These are phyloP conservation scores for Claviceps quebecensis DNA, from an alignment of 2,329 filamentous ascomycete genomes.

Conservation along the genomic window DNA sequence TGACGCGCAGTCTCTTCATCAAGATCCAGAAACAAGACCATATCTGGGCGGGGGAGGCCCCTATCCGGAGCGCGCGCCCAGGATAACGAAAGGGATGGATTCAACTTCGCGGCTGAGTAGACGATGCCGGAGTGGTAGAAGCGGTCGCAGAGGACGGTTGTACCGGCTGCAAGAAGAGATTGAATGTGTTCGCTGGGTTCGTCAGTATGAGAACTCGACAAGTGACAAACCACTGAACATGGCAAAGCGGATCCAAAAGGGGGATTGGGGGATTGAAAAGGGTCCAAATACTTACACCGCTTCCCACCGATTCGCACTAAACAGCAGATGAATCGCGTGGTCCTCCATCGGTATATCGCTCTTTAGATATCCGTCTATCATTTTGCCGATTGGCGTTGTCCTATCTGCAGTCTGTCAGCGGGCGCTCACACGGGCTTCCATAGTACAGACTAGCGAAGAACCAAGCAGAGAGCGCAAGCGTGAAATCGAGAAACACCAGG, in stretches of 20 bases:
- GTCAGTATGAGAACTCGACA: too few species aligned
- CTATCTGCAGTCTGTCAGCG: conserved; percentile 41
- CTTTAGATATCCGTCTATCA: conserved; percentile 74
- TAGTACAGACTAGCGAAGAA: not conserved
- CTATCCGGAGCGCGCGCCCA: conserved; percentile 81
- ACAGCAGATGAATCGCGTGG: conserved; percentile 79
- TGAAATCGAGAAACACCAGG: too few species aligned
- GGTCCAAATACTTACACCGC: conserved; percentile 29
- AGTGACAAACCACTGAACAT: not conserved
- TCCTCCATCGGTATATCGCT: conserved; percentile 63
- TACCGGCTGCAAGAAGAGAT: conserved; percentile 45
- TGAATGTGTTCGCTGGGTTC: conserved; percentile 33
- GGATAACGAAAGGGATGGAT: conserved; percentile 50
- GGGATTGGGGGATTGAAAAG: not conserved
- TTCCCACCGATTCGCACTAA: conserved; percentile 88
- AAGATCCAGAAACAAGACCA: conserved; percentile 78
- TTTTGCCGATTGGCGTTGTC: conserved; percentile 68
- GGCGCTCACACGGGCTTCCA: too few species aligned
- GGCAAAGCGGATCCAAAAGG: not conserved
- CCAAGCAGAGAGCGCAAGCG: not conserved
- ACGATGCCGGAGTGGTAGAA: conserved; percentile 94
- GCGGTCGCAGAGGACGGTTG: conserved; percentile 71
- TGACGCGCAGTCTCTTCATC: conserved; percentile 55
- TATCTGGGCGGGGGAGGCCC: conserved; percentile 74
- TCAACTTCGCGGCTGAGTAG: conserved; percentile 79